Conservation (phyloP, 768 basidiomycete genomes). For the Russula emetica region DNA sequence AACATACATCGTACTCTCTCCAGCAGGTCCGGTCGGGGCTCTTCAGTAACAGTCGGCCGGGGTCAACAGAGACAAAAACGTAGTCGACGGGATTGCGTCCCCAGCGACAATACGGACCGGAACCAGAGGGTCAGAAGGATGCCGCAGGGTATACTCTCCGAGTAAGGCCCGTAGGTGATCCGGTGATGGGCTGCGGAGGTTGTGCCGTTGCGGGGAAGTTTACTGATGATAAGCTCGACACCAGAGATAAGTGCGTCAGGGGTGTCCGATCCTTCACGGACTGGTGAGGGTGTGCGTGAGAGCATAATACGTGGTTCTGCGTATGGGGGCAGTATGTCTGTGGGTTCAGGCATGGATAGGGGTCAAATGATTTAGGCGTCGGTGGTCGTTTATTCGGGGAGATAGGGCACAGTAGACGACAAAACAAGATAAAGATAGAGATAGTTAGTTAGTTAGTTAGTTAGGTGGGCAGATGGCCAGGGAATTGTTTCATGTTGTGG, state of each 20-base stretch:
- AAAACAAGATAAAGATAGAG: too few species aligned
- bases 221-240: not conserved
- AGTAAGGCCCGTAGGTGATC: not conserved
- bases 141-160: not conserved
- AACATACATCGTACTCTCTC: not conserved
- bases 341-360: not conserved
- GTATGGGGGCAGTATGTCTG: not conserved
- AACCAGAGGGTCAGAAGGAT: not conserved
- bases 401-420: too few species aligned
- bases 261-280: accelerated
- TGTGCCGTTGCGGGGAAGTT: not conserved
- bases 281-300: too few species aligned
- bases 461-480: too few species aligned
- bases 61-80: not conserved
- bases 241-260: not conserved
- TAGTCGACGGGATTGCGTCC: not conserved
- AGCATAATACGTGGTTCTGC: not conserved
- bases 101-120: not conserved
- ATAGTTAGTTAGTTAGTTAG: too few species aligned
- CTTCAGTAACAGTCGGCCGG: not conserved
- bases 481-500: too few species aligned
- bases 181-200: not conserved
- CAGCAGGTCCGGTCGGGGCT: not conserved
- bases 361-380: accelerated
- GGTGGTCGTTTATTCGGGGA: too few species aligned